A percentile compares a stretch with the other conserved stretches of the same genome.
Conservation (phyloP, 306 rosid genomes). For the Castanopsis chinensis region DNA sequence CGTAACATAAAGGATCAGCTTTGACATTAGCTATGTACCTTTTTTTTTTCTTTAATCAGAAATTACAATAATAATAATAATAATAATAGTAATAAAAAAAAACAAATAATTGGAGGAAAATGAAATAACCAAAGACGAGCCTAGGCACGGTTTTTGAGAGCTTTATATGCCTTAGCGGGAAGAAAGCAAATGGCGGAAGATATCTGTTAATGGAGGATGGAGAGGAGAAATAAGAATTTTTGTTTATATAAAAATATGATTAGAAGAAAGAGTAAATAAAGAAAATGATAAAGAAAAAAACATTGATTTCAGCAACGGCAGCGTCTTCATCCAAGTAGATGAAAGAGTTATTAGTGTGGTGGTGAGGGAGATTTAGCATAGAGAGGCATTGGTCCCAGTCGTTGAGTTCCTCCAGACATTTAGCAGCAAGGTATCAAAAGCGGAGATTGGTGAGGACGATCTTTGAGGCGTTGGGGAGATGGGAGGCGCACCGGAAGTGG, state of each 20-base stretch:
- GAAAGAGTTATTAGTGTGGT: no score
- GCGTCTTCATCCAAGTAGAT: no score
- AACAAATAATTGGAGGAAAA: neutral
- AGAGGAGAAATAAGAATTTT: conserved; percentile 11
- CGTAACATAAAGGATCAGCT: conserved; percentile 96
- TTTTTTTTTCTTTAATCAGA: neutral
- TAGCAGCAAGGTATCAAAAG: conserved; percentile 93
- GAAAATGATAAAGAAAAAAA: neutral
- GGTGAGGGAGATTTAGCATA: conserved; percentile 47
- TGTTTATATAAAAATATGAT: neutral
- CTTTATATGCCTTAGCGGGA: conserved; percentile 89
- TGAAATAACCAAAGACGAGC: conserved; percentile 76
- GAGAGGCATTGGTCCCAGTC: conserved; percentile 92
- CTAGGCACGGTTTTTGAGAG: conserved; percentile 84
- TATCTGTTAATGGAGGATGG: conserved; percentile 50
- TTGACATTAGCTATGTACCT: conserved; percentile 97
- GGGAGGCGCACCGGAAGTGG: conserved; percentile 91
- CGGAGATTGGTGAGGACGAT: conserved; percentile 88
- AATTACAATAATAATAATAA: conserved; percentile 22
- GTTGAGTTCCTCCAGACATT: conserved; percentile 97
- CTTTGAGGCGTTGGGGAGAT: conserved; percentile 89
- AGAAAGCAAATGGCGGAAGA: conserved; percentile 93
- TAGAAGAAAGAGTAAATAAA: neutral
- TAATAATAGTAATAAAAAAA: no score
- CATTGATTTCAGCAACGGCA: neutral